These are phyloP conservation scores for Amphichorda felina DNA, from an alignment of 2,329 filamentous ascomycete genomes.

Conservation along the genomic window DNA sequence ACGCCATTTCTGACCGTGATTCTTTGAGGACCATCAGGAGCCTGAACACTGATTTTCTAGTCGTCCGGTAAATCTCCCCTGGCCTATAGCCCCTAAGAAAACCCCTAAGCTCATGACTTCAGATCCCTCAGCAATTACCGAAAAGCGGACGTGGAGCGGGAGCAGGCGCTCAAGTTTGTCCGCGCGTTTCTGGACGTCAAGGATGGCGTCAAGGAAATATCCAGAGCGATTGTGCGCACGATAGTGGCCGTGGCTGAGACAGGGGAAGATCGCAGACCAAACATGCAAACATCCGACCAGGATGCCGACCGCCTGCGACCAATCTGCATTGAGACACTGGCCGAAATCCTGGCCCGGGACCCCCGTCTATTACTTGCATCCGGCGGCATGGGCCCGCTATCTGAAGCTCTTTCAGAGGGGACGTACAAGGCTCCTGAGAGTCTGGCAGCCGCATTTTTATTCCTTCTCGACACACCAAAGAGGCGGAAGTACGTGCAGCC, in stretches of 20 bases:
- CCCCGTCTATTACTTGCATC: constrained; percentile 70
- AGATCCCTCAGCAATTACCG: constrained; percentile 86
- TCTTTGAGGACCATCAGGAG: constrained; percentile 81
- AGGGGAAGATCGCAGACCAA: constrained; percentile 72
- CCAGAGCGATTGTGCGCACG: constrained; percentile 74
- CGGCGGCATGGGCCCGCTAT: constrained; percentile 75
- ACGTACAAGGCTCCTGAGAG: constrained; percentile 89
- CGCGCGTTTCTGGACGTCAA: constrained; percentile 93
- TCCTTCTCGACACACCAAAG: constrained; percentile 74
- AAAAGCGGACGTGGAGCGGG: constrained; percentile 92
- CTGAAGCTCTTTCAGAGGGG: constrained; percentile 84
- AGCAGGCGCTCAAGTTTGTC: constrained; percentile 94
- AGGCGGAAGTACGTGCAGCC: constrained; percentile 73
- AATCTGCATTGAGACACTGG: constrained; percentile 86
- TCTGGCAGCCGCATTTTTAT: constrained; percentile 75
- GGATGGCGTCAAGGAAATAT: constrained; percentile 78
- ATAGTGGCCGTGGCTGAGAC: constrained; percentile 87
- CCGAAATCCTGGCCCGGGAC: constrained; percentile 81
- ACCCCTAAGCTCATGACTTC: constrained; percentile 6
- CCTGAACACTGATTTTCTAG: constrained; percentile 84
- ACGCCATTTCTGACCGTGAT: constrained; percentile 83
- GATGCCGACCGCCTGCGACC: constrained; percentile 74
- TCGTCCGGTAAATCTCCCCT: constrained; percentile 42
- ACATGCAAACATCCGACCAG: constrained; percentile 56
- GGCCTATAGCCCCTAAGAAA: no score